Evolutionary conservation across 2,329 filamentous ascomycete species (phyloP).

Genomic region (Penicillium sp.): DNA sequence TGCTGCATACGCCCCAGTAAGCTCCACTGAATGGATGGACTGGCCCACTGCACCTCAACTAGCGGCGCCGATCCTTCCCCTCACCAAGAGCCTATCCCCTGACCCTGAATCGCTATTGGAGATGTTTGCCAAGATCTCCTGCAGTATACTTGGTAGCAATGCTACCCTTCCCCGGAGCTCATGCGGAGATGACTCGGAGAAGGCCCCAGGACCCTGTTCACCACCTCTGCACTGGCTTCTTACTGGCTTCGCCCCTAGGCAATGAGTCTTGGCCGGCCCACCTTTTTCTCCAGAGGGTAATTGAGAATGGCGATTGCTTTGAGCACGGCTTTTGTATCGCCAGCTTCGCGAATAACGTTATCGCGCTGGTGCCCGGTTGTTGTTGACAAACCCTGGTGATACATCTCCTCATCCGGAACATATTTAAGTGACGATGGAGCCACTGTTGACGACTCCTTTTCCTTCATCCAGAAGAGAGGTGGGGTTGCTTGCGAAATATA

Average conservation of each 20-base stretch:
- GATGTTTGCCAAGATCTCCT: constrained; percentile 1
- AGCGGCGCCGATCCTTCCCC: constrained; percentile 18
- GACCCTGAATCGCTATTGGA: neutral
- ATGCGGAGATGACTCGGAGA: constrained; percentile 12
- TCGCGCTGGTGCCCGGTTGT: neutral
- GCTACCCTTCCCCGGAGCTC: constrained; percentile 18
- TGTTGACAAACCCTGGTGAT: neutral
- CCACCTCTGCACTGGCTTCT: neutral
- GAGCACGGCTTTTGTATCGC: constrained; percentile 4
- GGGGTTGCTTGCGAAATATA: neutral
- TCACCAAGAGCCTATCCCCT: constrained; percentile 1
- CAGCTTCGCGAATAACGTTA: neutral
- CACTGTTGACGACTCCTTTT: neutral
- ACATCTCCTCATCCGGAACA: neutral
- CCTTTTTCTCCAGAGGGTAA: neutral
- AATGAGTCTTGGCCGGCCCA: constrained; percentile 2
- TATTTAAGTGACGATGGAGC: neutral
- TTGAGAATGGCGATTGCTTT: constrained; percentile 5
- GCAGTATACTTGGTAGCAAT: constrained; percentile 4
- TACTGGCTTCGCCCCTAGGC: constrained; percentile 2
- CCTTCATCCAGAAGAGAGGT: no score
- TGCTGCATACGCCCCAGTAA: neutral
- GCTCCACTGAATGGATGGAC: neutral
- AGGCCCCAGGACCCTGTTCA: neutral
- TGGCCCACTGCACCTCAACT: neutral